Percentiles rank a stretch among this genome's conserved stretches.
Conservation (phyloP, 177 flowering plant species). For the Telopea speciosissima region DNA sequence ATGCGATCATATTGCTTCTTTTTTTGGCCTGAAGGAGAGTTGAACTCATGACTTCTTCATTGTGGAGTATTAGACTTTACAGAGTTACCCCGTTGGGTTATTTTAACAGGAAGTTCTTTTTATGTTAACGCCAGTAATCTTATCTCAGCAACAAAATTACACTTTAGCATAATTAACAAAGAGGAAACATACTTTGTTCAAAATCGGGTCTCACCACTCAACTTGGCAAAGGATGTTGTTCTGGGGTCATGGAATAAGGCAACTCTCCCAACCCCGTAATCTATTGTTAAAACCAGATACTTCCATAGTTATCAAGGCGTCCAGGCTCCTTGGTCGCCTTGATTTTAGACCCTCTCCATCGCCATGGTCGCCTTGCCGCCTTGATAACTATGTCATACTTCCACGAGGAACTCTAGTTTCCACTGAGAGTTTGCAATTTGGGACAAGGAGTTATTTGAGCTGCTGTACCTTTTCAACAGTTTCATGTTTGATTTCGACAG, state of each 20-base stretch:
- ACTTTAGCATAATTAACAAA: neutral
- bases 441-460: neutral
- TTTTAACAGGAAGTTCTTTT: too few species aligned
- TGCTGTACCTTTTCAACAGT: neutral
- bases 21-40: too few species aligned
- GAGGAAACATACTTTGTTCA: too few species aligned
- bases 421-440: neutral
- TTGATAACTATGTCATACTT: too few species aligned
- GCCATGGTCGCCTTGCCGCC: too few species aligned
- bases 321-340: too few species aligned
- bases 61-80: too few species aligned
- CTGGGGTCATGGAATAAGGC: neutral
- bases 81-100: too few species aligned
- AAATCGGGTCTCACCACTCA: neutral
- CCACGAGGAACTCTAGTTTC: neutral
- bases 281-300: neutral
- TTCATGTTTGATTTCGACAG: neutral
- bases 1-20: neutral
- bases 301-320: too few species aligned
- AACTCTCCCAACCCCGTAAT: neutral
- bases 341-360: too few species aligned
- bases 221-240: neutral
- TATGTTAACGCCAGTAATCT: too few species aligned
- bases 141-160: neutral
- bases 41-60: too few species aligned